Evolutionary conservation across 2,329 filamentous ascomycete species (phyloP).

Genomic region (Paracamarosporium sp.): DNA sequence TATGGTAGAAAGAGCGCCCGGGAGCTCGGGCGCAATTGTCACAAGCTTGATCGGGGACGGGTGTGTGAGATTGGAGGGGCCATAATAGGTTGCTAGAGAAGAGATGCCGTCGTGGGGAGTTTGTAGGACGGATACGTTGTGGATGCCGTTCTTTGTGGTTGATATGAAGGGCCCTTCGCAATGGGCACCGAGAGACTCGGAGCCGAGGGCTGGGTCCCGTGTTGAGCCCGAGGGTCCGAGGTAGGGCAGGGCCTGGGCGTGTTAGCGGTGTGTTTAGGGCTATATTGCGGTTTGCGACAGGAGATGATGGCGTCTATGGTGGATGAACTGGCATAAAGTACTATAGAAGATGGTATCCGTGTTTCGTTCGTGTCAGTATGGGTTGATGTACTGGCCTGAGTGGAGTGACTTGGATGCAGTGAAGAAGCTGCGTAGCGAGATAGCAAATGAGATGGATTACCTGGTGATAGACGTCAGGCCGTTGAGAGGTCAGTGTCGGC

Average conservation of each 20-base stretch:
- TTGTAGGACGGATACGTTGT: conserved; percentile 75
- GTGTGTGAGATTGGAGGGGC: conserved; percentile 67
- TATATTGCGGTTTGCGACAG: neutral
- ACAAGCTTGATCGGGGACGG: conserved; percentile 72
- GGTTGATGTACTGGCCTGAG: neutral
- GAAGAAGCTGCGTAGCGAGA: neutral
- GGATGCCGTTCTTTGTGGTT: conserved; percentile 84
- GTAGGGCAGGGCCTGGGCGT: conserved; percentile 70
- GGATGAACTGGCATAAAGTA: neutral
- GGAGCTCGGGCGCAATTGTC: conserved; percentile 81
- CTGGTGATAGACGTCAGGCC: conserved; percentile 80
- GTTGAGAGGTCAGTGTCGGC: conserved; percentile 84
- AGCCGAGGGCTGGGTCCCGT: conserved; percentile 70
- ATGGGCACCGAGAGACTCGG: conserved; percentile 88
- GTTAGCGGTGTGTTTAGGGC: conserved; percentile 1
- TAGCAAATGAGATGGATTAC: conserved; percentile 47
- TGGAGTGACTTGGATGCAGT: conserved; percentile 7
- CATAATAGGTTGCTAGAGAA: conserved; percentile 76
- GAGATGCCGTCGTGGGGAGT: conserved; percentile 65
- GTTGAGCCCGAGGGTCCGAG: conserved; percentile 72
- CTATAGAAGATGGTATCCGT: neutral
- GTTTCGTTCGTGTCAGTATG: neutral
- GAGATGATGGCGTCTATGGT: neutral
- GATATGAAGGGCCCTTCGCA: conserved; percentile 90
- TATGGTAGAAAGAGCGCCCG: conserved; percentile 74